Percentiles rank a stretch among this genome's conserved stretches.
Conservation (phyloP, 495 filamentous ascomycete species). For the Chaetomidium leptoderma region DNA sequence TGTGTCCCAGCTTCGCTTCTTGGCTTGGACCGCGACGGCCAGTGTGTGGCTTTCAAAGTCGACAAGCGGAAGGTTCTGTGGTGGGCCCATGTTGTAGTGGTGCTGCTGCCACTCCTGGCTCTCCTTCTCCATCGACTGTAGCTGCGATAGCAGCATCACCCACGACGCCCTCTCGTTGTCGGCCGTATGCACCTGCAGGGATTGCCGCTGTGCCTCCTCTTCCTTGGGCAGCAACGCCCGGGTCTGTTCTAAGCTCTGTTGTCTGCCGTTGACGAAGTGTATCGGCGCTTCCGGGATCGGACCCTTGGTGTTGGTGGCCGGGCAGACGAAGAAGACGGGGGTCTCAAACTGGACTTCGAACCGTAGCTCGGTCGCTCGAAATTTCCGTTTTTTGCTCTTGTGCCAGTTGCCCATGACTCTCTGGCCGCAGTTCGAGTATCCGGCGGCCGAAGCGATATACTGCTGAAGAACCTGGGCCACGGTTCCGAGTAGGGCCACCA, state of each 20-base stretch:
- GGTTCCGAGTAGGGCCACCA: slow-evolving; percentile 39
- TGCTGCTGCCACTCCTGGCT: slow-evolving; percentile 39
- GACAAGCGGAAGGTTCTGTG: not conserved
- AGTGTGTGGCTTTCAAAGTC: slow-evolving; percentile 32
- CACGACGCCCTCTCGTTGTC: slow-evolving; percentile 49
- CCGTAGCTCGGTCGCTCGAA: slow-evolving; percentile 41
- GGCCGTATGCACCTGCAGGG: slow-evolving; percentile 37
- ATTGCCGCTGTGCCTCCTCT: slow-evolving; percentile 17
- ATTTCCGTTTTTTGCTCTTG: slow-evolving; percentile 37
- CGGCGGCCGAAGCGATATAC: slow-evolving; percentile 41
- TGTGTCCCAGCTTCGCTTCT: slow-evolving; percentile 49
- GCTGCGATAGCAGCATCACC: slow-evolving; percentile 41
- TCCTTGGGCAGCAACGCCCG: slow-evolving; percentile 24
- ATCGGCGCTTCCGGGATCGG: slow-evolving; percentile 36
- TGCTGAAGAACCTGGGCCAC: slow-evolving; percentile 42
- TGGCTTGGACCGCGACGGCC: slow-evolving; percentile 43
- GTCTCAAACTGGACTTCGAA: slow-evolving; percentile 49
- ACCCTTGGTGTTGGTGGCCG: slow-evolving; percentile 36
- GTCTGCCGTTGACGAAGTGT: slow-evolving; percentile 38
- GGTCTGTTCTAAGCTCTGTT: slow-evolving; percentile 34
- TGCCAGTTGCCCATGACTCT: slow-evolving; percentile 47
- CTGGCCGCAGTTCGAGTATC: slow-evolving; percentile 39
- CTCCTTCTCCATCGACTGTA: slow-evolving; percentile 43
- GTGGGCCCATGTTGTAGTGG: slow-evolving; percentile 22
- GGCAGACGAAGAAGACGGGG: slow-evolving; percentile 47